Conservation (phyloP, 306 rosid species). For the Styphnolobium japonicum region DNA sequence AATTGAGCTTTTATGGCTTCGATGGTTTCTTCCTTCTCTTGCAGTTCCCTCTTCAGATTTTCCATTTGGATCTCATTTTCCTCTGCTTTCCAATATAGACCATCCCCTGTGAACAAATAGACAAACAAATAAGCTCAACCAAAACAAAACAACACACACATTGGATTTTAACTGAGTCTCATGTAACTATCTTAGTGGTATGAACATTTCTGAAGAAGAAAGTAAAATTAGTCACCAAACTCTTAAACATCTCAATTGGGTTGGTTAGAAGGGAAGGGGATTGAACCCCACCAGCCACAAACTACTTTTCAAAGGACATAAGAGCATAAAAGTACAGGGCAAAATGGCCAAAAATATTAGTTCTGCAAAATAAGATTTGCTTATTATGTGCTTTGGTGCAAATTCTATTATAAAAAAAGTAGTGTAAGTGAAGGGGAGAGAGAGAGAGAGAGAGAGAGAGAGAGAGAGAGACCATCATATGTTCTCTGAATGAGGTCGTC, state of each 20-base stretch:
- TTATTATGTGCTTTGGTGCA: not conserved
- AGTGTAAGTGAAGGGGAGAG: not conserved
- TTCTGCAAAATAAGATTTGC: not conserved
- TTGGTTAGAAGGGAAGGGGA: not conserved
- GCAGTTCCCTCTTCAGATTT: constrained; percentile 52
- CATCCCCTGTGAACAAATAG: constrained; percentile 46
- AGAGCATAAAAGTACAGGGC: not conserved
- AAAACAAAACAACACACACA: constrained; percentile 2
- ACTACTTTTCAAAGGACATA: constrained; percentile 6
- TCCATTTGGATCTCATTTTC: constrained; percentile 65
- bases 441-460: not conserved
- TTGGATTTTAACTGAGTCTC: not conserved
- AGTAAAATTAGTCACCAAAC: not conserved
- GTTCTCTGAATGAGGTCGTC: constrained; percentile 94
- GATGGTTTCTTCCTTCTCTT: constrained; percentile 65
- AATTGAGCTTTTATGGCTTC: constrained; percentile 41
- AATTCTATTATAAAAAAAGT: not conserved
- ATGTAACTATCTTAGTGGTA: not conserved
- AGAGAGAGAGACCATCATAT: constrained; percentile 40
- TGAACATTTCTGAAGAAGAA: not conserved
- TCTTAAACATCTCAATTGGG: not conserved
- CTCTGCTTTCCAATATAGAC: constrained; percentile 68
- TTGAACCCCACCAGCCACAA: constrained; percentile 12
- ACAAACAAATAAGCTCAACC: not conserved
- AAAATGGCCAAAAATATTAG: not conserved